Evolutionary conservation across 2,329 filamentous ascomycete species (phyloP), one percentile per base, ranked within the genome.

Genomic region (Monilinia vaccinii-corymbosi): DNA sequence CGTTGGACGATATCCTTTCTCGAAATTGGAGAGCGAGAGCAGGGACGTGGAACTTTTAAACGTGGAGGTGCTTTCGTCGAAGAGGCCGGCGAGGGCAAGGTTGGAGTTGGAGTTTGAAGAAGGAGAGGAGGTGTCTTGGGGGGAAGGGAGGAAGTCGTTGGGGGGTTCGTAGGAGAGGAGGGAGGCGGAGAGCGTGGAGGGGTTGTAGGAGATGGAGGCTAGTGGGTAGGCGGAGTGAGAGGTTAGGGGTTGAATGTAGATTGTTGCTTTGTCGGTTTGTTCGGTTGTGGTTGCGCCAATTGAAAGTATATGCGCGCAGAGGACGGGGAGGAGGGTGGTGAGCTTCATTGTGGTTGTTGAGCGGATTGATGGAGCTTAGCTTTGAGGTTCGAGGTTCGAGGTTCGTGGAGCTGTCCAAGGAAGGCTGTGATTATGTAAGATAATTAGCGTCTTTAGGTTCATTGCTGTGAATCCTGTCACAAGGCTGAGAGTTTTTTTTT

Each of bases 1-100:
- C 56, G 79, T 78, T 18, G 83, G 83, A 64, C 79, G 75, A 70
- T 81, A 86, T 7, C 84, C 84, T 73, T 85, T 85, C 63, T 72
- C 73, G 65, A 87, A 84, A 71, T 82, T 86, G 60, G 79, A 77
- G 2, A 73, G 76, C 10, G 79, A 78, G 32, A 80, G 77, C 16
- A 83, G 78, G 9, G 82, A 80, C 6, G 81, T 81, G 31, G 81
- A 79, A 31, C 79, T 80, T 36, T 73, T 71, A 83, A 83, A 86
- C 46, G 66, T 62, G 51, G 70, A 67, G 13, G 76, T 66, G 28
- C 74, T 69, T 25, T 74, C 64, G 71, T 85, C 78, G 73, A 80
- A 86, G 62, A 81, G 68, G 44, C 84, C 84, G 52, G 86, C 73
- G 63, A 83, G 81, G 56, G 86, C 75, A 11, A 83, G 77, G 28